Evolutionary conservation across 768 basidiomycete species (phyloP), one percentile per base, ranked within the genome.

Genomic region (Leccinellum albellum): DNA sequence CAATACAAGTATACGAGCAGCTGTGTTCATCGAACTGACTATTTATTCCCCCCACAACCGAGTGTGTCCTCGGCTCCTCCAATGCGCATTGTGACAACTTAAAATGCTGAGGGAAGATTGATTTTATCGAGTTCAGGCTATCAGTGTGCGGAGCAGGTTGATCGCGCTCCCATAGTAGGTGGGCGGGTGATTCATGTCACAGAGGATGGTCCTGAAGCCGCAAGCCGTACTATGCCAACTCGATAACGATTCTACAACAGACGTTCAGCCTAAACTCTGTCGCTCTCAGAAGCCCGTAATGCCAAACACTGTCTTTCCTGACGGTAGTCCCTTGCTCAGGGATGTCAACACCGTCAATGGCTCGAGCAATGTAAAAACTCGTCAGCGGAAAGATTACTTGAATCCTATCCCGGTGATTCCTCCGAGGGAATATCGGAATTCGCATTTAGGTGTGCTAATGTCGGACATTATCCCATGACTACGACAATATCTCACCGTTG

Each of bases 281-380:
- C 85, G 76, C 37, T 6, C n/a, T 7, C 85, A 86, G n/a, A 84
- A 78, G 17, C 88, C 88, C 15, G 88, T 90, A 61, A 91, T 84
- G 57, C 82, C 10, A 42, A 4, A 82, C 15, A 88, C 82, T 40
- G 87, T 72, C 67, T 88, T 88, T 64, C 77, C 74, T 21, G 73
- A 62, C 24, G 81, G 77, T 20, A 86, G 72, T 51, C 72, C 61
- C 76, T 44, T 44, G 32, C 31, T 20, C 14, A 29, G 44, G 28
- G 52, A 28, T 46, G 23, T 23, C 3, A 14, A 24, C 32, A 42
- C 20, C 42, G 31, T 48, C 14, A 23, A 50, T 48, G 17, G 9
- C 21, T 15, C 21, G 3, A 31, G 8, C 13, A 7, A 50, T 50
- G 29, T 24, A 17, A 21, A 42, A 20, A 2, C 24, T 12, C 8